Base-by-base conservation (phyloP, 768 basidiomycete genomes). In the Fomitopsis pulvina region DNA sequence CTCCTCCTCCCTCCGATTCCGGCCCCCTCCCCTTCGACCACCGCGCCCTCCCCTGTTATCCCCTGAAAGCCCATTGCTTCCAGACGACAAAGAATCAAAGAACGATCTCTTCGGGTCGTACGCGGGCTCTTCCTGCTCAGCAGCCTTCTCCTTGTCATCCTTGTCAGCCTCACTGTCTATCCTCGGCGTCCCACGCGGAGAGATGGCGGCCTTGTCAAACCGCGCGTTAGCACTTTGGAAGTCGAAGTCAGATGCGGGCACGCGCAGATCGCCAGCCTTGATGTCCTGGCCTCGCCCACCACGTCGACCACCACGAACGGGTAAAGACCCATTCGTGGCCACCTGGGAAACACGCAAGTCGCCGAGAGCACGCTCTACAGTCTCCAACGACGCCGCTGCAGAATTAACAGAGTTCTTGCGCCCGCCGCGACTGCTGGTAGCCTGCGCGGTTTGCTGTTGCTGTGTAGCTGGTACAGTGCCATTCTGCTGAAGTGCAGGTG, bases 81-180 rank as follows among this genome's bases (percentile, higher is more conserved):
- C 80, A 10, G 79, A 73, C 32, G 78, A 72, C 51, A 75, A 62
- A 11, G 83, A 79, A 65, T 92, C 89, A 56, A 92, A 92, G 74
- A 92, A 92, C 3, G 87, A 90, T 57, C 74, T 80, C 57, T 77
- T 67, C 3, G 85, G 87, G 63, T 92, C 84, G 61, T 91, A 91
- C 40, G 87, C 86, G 2, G 58, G 41, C 1, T 52, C 50, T 1
- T 69, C 68, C 41, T 74, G 64, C 24, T 73, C 71, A 42, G 69
- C 69, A 41, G 58, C 59, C 26, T 61, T 52, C 48, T 56, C 52
- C 34, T 55, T 63, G 69, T 51, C 39, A 27, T 58, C 62, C 21
- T 64, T 63, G 4, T 65, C 65, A 24, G 65, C 70, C 8, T 50
- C 62, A 5, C 27, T 52, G 38, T 60, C 54, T 18, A 14, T 64